These are phyloP conservation scores for Daldinia grandis DNA, from an alignment of 495 filamentous ascomycete genomes.

Conservation along the genomic window DNA sequence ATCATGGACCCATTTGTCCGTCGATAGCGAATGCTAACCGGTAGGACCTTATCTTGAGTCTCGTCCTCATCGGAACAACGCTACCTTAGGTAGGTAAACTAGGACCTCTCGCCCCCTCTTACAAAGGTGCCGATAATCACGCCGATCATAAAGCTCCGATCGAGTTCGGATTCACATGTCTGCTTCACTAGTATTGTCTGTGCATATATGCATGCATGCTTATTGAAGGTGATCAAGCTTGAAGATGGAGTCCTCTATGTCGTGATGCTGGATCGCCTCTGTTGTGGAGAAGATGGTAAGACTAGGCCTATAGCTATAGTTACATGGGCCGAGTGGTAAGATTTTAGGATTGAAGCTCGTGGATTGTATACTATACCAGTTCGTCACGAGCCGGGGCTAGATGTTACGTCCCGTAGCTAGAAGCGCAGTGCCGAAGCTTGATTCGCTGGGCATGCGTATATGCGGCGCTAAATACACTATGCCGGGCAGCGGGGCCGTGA, in stretches of 20 bases:
- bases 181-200: background rate
- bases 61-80: background rate
- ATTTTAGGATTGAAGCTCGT: background rate
- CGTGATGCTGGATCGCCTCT: background rate
- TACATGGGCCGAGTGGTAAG: background rate
- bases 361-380: background rate
- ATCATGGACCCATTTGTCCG: background rate
- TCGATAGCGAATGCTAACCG: background rate
- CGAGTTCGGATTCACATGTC: background rate
- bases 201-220: background rate
- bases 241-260: background rate
- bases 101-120: background rate
- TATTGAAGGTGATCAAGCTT: background rate
- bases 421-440: background rate
- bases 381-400: background rate
- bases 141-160: background rate
- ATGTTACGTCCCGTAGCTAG: background rate
- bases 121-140: background rate
- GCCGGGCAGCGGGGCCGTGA: background rate
- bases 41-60: background rate
- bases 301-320: background rate
- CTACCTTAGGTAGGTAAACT: too few species aligned
- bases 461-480: constrained; percentile 2
- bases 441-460: background rate
- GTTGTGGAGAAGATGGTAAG: background rate